Evolutionary conservation across 179 eudicot species (phyloP).

Genomic region (Patellifolia procumbens): DNA sequence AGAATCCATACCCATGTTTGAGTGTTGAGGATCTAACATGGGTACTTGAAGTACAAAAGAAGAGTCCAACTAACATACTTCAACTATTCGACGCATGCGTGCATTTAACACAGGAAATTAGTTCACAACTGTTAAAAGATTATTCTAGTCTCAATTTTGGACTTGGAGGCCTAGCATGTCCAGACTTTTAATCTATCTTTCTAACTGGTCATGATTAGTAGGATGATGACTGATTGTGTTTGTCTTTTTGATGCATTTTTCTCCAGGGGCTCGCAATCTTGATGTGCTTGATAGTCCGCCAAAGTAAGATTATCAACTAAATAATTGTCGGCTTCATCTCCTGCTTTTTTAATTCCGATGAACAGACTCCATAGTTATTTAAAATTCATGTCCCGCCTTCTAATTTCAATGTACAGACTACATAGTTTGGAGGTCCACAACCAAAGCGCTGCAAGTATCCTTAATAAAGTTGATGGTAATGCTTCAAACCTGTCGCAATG

Average conservation of each 20-base stretch:
- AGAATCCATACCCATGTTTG: no score
- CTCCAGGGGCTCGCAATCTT: constrained; percentile 26
- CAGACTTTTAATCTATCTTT: not conserved
- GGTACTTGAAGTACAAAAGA: no score
- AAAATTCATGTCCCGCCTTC: constrained; percentile 7
- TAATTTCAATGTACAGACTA: constrained; percentile 20
- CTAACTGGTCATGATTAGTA: not conserved
- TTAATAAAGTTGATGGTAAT: constrained; percentile 21
- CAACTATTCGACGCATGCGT: no score
- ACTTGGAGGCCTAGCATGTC: not conserved
- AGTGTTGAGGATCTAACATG: no score
- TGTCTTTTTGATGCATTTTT: constrained; percentile 5
- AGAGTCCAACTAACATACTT: no score
- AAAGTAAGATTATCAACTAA: constrained; percentile 33
- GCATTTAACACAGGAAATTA: not conserved
- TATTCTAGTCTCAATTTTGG: not conserved
- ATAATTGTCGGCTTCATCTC: no score
- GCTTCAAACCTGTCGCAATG: not conserved
- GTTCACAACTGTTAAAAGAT: not conserved
- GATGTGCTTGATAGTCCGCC: constrained; percentile 36
- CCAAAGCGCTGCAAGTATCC: constrained; percentile 7
- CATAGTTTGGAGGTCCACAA: constrained; percentile 20
- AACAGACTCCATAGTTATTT: no score
- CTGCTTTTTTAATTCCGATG: no score
- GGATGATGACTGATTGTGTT: constrained; percentile 6